Evolutionary conservation across 441 rosid genomes (phyloP), one percentile per base, ranked within the genome.

Genomic region (Melastoma candidum): DNA sequence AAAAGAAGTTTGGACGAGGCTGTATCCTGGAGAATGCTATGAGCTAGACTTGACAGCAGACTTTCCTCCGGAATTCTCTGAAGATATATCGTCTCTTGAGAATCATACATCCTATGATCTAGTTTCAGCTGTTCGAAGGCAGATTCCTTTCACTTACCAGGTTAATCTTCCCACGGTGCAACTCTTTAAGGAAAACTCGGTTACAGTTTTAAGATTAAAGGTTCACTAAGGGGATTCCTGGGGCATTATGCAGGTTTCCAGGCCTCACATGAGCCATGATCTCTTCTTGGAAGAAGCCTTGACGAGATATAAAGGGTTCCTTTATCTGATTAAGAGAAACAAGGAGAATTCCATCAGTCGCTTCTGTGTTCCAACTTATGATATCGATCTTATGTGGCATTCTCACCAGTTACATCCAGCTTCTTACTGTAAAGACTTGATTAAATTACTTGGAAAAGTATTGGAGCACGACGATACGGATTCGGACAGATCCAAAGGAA

Each of bases 291-390:
- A 9, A 14, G 55, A 36, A 26, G 55, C 55, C 26, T 52, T 52
- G 26, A 44, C 55, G 44, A 52, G 55, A 52, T 52, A 52, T 52
- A 52, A 32, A 36, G 55, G 55, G 12, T 52, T 52, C 29, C 55
- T 52, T 32, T 44, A 52, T 52, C 3, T 52, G n/a, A 52, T 52
- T 29, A 43, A 26, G 29, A 52, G 55, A 52, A 52, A 52, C 55
- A 52, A 12, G 44, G 55, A 52, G 46, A 27, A 52, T 7, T 52
- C 55, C 9, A 14, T 52, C 8, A 52, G 24, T 26, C 55, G 55
- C 2, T 52, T 52, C 55, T 52, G 55, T 27, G 55, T 52, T 52
- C 55, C 55, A 12, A 52, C 55, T 14, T 52, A 52, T 52, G 55
- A 52, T n/a, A 1, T 52, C 12, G 55, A 52, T 26, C 44, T 52